phyloP scores from a whole-genome alignment of 805 yeast genomes.

The Candida insectorum region DNA sequence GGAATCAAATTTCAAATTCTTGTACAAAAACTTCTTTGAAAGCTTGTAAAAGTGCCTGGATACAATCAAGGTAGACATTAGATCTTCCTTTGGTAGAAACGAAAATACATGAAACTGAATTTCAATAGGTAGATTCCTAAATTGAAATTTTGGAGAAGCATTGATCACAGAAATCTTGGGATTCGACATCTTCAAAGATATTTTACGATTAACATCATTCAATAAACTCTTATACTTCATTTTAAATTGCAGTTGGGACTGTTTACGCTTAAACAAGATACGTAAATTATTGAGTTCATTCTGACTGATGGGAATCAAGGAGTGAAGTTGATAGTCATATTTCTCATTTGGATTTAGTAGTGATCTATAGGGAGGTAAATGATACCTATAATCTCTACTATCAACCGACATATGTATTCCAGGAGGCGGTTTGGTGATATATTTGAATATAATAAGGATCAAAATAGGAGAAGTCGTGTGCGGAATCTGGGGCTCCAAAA shows the following conservation, averaged over 20 bases:
- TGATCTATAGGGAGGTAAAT: slow-evolving; percentile 53
- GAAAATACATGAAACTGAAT: slow-evolving; percentile 36
- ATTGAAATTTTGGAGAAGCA: slow-evolving; percentile 8
- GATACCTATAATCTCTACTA: slow-evolving; percentile 26
- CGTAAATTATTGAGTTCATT: slow-evolving; percentile 24
- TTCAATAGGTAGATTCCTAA: slow-evolving; percentile 38
- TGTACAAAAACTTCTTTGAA: slow-evolving; percentile 55
- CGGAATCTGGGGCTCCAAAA: too few species aligned
- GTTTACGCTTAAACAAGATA: slow-evolving; percentile 4
- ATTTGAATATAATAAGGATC: too few species aligned
- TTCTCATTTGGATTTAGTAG: slow-evolving; percentile 45
- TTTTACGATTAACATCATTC: slow-evolving; percentile 44
- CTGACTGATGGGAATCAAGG: slow-evolving; percentile 35
- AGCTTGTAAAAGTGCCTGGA: slow-evolving; percentile 47
- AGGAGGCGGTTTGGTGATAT: too few species aligned
- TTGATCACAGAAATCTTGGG: slow-evolving; percentile 5
- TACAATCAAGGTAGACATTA: slow-evolving; percentile 46
- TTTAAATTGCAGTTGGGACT: slow-evolving; percentile 20
- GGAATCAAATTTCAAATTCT: slow-evolving; percentile 54
- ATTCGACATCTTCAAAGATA: slow-evolving; percentile 31
- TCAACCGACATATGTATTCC: too few species aligned
- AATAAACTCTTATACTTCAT: slow-evolving; percentile 49
- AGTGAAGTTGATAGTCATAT: slow-evolving; percentile 50
- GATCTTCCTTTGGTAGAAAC: slow-evolving; percentile 33
- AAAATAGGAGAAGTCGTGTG: too few species aligned